Conservation (phyloP, 176 grass and related monocot species). For the Oryza meyeriana region DNA sequence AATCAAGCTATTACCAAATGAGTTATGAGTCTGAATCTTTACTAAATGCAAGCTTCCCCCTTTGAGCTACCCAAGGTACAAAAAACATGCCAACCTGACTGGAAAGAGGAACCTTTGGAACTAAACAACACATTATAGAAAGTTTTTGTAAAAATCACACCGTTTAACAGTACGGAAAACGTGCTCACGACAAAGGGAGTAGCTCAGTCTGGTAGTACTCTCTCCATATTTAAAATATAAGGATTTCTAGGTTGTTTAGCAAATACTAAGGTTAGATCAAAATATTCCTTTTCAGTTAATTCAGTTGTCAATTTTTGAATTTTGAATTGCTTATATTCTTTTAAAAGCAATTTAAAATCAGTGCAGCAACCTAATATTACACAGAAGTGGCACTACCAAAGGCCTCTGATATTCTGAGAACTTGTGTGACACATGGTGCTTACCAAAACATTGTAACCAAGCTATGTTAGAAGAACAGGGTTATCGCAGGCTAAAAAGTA, state of each 20-base stretch:
- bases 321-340: too few relatives aligned
- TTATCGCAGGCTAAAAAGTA: background rate
- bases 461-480: background rate
- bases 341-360: too few relatives aligned
- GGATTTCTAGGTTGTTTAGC: too few relatives aligned
- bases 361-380: background rate
- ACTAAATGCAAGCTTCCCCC: background rate
- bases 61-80: background rate
- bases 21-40: constrained; percentile 4
- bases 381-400: background rate
- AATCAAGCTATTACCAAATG: background rate
- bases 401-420: background rate
- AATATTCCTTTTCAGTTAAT: too few relatives aligned
- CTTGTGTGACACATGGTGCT: background rate
- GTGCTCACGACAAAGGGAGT: too few relatives aligned
- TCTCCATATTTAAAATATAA: too few relatives aligned
- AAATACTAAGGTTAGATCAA: too few relatives aligned
- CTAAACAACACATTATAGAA: background rate
- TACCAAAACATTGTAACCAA: background rate
- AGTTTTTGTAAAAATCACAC: too few relatives aligned
- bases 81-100: background rate
- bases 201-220: too few relatives aligned
- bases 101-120: too few relatives aligned
- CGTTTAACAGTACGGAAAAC: too few relatives aligned
- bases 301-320: too few relatives aligned